Evolutionary conservation across 306 rosid genomes (phyloP).

Genomic region (Dalbergia oliveri): DNA sequence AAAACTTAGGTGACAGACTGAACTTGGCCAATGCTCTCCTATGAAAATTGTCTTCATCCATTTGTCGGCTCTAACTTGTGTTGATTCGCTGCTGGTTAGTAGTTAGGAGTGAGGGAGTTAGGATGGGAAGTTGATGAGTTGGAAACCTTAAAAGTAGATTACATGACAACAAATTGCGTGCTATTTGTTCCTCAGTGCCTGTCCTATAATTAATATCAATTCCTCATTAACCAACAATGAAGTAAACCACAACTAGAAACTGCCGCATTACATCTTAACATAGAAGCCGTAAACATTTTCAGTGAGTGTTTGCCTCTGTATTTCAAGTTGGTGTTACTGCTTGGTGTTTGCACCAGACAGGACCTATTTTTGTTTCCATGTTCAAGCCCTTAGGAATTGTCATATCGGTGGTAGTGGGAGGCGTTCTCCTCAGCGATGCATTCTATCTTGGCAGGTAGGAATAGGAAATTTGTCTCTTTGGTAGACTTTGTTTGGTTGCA

Average conservation of each 20-base stretch:
- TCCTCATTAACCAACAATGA: neutral
- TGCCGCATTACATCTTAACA: conserved; percentile 20
- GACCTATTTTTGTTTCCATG: conserved; percentile 89
- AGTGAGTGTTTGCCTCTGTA: conserved; percentile 80
- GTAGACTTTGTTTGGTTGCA: conserved; percentile 6
- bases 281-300: conserved; percentile 38
- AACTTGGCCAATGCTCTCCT: too few relatives aligned
- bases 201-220: too few relatives aligned
- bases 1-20: neutral
- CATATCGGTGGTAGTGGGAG: conserved; percentile 60
- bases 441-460: conserved; percentile 86
- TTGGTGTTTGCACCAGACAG: conserved; percentile 81
- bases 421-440: conserved; percentile 74
- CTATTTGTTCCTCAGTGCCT: too few relatives aligned
- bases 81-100: too few relatives aligned
- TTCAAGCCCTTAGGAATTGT: conserved; percentile 89
- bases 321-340: conserved; percentile 68
- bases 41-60: neutral
- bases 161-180: too few relatives aligned
- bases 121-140: too few relatives aligned
- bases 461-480: conserved; percentile 9
- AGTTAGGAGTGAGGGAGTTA: too few relatives aligned
- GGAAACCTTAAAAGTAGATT: too few relatives aligned
- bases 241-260: conserved; percentile 4
- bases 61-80: too few relatives aligned